Percentiles rank a stretch among this genome's conserved stretches.
These are phyloP conservation scores for Phytophthora meadii DNA, from an alignment of 352 stramenopile species.

Conservation along the genomic window DNA sequence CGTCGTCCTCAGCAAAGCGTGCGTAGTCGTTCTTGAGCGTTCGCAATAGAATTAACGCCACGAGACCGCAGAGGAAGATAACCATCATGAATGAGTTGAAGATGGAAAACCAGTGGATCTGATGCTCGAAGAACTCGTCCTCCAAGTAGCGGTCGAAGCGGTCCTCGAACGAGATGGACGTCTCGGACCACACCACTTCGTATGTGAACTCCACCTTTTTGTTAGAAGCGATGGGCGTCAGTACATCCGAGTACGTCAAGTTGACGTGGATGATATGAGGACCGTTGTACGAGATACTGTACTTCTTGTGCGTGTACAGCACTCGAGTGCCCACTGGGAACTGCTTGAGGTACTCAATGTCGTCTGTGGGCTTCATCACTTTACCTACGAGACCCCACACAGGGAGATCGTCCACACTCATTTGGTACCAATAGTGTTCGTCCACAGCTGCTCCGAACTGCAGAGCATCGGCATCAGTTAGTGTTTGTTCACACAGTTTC, in stretches of 20 bases:
- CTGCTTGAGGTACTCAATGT: slow-evolving; percentile 83
- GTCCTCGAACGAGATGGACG: slow-evolving; percentile 93
- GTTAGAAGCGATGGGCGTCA: slow-evolving; percentile 86
- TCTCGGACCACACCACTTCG: slow-evolving; percentile 93
- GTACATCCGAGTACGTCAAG: slow-evolving; percentile 93
- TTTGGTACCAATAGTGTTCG: slow-evolving; percentile 99
- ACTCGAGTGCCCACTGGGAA: slow-evolving; percentile 81
- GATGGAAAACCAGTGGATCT: slow-evolving; percentile 99
- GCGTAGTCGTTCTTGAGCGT: slow-evolving; percentile 96
- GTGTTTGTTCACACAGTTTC: slow-evolving; percentile 78
- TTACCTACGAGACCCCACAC: slow-evolving; percentile 99
- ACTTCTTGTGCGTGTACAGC: slow-evolving; percentile 97
- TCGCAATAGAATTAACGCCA: slow-evolving; percentile 93
- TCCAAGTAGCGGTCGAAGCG: slow-evolving; percentile 99
- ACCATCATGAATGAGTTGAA: slow-evolving; percentile 99
- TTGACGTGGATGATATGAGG: slow-evolving; percentile 98
- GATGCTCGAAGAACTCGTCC: slow-evolving; percentile 99
- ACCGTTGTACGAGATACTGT: slow-evolving; percentile 97
- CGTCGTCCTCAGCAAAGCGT: slow-evolving; percentile 88
- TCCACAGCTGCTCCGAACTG: slow-evolving; percentile 88
- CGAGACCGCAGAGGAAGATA: slow-evolving; percentile 95
- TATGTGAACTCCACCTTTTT: slow-evolving; percentile 95
- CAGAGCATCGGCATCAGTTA: slow-evolving; percentile 75
- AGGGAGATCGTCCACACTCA: slow-evolving; percentile 98
- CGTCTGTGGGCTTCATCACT: slow-evolving; percentile 91